phyloP scores from a whole-genome alignment of 208 protist species.

The Perkinsela sp. region DNA sequence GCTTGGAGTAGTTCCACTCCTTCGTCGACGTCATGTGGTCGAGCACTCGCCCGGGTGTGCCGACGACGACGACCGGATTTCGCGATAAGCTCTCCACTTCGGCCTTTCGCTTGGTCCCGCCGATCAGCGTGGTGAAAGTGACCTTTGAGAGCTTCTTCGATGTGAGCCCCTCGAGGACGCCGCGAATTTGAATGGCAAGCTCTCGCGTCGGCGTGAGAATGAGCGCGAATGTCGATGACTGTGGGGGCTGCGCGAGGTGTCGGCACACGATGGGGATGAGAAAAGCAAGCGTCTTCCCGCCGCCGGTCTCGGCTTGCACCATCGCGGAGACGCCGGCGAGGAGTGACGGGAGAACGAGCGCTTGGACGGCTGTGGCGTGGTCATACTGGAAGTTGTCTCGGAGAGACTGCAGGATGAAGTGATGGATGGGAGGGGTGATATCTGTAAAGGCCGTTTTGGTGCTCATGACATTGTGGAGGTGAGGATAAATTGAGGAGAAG shows the following conservation, averaged over 20 bases:
- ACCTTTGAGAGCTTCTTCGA: conserved; percentile 62
- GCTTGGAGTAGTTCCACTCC: conserved; percentile 83
- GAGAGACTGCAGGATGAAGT: conserved; percentile 32
- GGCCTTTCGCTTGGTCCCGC: conserved; percentile 54
- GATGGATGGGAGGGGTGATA: conserved; percentile 13
- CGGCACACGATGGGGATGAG: conserved; percentile 82
- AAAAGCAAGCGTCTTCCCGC: conserved; percentile 92
- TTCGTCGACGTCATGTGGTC: conserved; percentile 91
- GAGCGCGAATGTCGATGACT: conserved; percentile 83
- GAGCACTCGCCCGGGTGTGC: conserved; percentile 74
- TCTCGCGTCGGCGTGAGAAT: conserved; percentile 95
- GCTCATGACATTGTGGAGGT: no score
- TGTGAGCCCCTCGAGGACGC: conserved; percentile 69
- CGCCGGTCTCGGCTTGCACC: conserved; percentile 72
- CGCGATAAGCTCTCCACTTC: conserved; percentile 54
- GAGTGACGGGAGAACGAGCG: conserved; percentile 47
- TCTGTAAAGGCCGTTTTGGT: neutral
- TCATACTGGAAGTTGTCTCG: conserved; percentile 69
- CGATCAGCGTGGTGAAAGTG: conserved; percentile 61
- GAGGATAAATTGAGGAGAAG: no score
- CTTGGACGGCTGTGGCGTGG: conserved; percentile 81
- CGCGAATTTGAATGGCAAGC: conserved; percentile 92
- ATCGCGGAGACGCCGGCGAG: conserved; percentile 57
- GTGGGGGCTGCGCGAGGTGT: conserved; percentile 63
- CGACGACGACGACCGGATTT: conserved; percentile 60